A percentile compares a stretch with the other conserved stretches of the same genome.
Conservation (phyloP, 257 asterid genomes). For the Plantago elongata region DNA sequence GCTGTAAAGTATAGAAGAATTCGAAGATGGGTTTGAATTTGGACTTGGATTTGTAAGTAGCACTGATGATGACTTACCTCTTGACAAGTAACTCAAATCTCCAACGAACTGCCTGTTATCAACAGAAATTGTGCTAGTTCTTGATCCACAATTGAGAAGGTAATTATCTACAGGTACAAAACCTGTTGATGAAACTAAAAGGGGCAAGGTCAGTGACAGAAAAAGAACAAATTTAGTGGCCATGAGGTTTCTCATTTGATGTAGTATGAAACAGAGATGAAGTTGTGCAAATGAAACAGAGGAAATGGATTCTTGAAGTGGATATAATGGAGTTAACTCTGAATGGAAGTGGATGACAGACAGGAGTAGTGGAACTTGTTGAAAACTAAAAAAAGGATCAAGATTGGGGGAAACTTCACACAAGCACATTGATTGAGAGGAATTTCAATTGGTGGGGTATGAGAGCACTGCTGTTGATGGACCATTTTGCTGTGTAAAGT, state of each 20-base stretch:
- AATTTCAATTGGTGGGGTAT: constrained; percentile 19
- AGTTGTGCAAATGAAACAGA: neutral
- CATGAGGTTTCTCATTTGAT: constrained; percentile 27
- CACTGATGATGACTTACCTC: constrained; percentile 54
- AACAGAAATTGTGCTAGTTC: constrained; percentile 19
- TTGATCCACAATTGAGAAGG: constrained; percentile 71
- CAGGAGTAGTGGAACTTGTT: constrained; percentile 18
- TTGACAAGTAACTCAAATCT: constrained; percentile 37
- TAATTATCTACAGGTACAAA: constrained; percentile 65
- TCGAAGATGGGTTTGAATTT: constrained; percentile 28
- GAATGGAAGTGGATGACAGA: constrained; percentile 21
- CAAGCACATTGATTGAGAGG: neutral
- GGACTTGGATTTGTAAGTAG: constrained; percentile 27
- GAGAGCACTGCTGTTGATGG: neutral
- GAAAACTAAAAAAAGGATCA: neutral
- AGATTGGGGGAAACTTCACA: neutral
- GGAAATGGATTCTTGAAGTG: neutral
- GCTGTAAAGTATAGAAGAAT: constrained; percentile 34
- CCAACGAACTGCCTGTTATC: constrained; percentile 59
- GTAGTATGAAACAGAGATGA: too few species aligned
- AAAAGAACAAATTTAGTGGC: constrained; percentile 30
- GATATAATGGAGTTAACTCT: constrained; percentile 5
- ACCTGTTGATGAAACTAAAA: constrained; percentile 30
- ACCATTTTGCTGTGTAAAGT: neutral
- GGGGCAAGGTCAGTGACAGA: constrained; percentile 22